Percentiles rank a stretch among this genome's conserved stretches.
Evolutionary conservation across 208 protist species (phyloP).

Genomic region (Plasmodiophora brassicae): DNA sequence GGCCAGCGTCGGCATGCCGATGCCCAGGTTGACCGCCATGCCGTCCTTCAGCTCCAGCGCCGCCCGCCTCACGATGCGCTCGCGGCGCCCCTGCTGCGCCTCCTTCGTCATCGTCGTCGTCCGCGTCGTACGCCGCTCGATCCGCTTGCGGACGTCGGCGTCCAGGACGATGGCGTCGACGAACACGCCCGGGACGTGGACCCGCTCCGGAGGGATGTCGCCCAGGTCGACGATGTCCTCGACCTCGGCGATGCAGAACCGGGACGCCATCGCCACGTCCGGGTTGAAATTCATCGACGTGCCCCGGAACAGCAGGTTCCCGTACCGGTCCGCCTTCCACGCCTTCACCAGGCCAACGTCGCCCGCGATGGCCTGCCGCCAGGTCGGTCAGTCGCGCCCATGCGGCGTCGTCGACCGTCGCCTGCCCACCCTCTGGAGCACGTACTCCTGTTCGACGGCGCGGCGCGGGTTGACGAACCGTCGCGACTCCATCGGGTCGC

Average conservation of each 20-base stretch:
- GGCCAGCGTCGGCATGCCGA: slow-evolving; percentile 89
- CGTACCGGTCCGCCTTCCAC: slow-evolving; percentile 78
- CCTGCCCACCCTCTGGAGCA: too few relatives aligned
- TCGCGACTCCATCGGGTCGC: not conserved
- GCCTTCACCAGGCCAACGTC: slow-evolving; percentile 86
- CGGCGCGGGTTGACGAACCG: too few relatives aligned
- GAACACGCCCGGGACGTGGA: slow-evolving; percentile 88
- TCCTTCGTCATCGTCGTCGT: not conserved
- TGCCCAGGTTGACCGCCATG: slow-evolving; percentile 90
- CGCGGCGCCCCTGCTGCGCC: slow-evolving; percentile 54
- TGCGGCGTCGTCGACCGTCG: not conserved
- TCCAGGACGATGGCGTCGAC: slow-evolving; percentile 79
- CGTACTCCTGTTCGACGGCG: not conserved
- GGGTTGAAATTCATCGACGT: slow-evolving; percentile 90
- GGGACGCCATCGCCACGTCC: slow-evolving; percentile 72
- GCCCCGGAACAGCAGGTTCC: slow-evolving; percentile 64
- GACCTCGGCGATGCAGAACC: slow-evolving; percentile 81
- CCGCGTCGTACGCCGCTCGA: not conserved
- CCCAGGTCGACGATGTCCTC: slow-evolving; percentile 86
- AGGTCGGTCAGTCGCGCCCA: slow-evolving; percentile 75
- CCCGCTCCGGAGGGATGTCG: slow-evolving; percentile 79
- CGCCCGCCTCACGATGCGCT: slow-evolving; percentile 80
- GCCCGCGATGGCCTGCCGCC: slow-evolving; percentile 75
- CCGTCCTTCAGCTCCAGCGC: slow-evolving; percentile 87
- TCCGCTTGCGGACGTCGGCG: too few relatives aligned